Base-by-base conservation (phyloP, 768 basidiomycete species). In the Flagelloscypha sp. region DNA sequence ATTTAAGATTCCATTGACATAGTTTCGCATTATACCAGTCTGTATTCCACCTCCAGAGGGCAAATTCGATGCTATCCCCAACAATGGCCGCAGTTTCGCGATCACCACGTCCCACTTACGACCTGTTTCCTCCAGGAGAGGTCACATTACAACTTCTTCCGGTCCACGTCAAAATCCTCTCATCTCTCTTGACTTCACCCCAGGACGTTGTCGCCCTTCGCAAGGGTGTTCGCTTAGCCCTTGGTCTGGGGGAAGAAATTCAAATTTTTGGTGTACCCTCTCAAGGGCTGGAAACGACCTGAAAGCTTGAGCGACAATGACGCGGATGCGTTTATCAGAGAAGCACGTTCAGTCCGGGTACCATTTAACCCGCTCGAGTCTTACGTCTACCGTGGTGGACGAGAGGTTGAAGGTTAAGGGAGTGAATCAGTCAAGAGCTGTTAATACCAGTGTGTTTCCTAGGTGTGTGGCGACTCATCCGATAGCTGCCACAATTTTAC, bases 351-450 rank as follows among this genome's bases (percentile, higher is more conserved):
- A 47, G 24, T 47, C 52, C 22, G 49, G 48, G 33, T 54, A 45
- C 35, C 54, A 57, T 33, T 55, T 54, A 31, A 31, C 55, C 13
- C 49, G 46, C 29, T 54, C 53, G 33, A 54, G 55, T 45, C 35
- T 53, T 16, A 55, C 55, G 52, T 50, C 44, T n/a, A n/a, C n/a
- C 28, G 65, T 67, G 3, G 64, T 72, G 32, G 64, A 65, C 40
- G 56, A 58, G 29, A 48, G 58, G 19, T 41, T 65, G 11, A 42
- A 49, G 10, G 68, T 70, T 0, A 61, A 69, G 47, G 68, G 68
- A 12, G 50, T 61, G 3, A 28, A 36, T 23, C 61, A 61, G 41
- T 43, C 69, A 13, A 54, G 67, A 31, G 60, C 59, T 28, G 50
- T 50, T 22, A 58, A 59, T 36, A 47, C 50, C 8, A 47, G 45